Evolutionary conservation across 257 asterid species (phyloP).

Genomic region (Misopates orontium): DNA sequence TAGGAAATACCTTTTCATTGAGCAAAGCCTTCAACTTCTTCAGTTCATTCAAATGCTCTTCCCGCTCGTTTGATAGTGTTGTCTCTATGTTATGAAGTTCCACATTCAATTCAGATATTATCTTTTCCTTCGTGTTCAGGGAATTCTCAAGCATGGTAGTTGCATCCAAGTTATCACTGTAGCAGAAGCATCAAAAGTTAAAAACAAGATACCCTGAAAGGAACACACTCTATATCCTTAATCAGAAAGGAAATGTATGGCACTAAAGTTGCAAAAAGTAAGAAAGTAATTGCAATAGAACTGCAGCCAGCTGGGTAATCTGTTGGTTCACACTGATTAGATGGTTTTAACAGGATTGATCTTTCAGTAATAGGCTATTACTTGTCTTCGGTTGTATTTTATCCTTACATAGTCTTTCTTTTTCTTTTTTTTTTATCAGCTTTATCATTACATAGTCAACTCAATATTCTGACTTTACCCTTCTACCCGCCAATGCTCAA

Average conservation of each 20-base stretch:
- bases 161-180: slow-evolving; percentile 75
- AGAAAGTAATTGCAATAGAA: slow-evolving; percentile 2
- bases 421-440: no score
- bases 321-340: not conserved
- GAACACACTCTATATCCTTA: slow-evolving; percentile 12
- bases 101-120: slow-evolving; percentile 82
- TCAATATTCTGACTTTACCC: slow-evolving; percentile 3
- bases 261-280: slow-evolving; percentile 1
- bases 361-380: slow-evolving; percentile 1
- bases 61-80: slow-evolving; percentile 81
- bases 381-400: not conserved
- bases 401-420: no score
- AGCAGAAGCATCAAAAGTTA: slow-evolving; percentile 27
- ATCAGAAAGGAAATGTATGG: slow-evolving; percentile 20
- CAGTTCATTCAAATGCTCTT: slow-evolving; percentile 71
- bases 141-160: slow-evolving; percentile 84
- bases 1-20: slow-evolving; percentile 71
- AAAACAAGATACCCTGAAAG: slow-evolving; percentile 13
- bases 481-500: not conserved
- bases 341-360: not conserved
- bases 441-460: not conserved
- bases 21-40: slow-evolving; percentile 77
- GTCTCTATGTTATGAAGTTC: slow-evolving; percentile 93
- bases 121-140: slow-evolving; percentile 84
- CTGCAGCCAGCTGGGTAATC: not conserved